phyloP scores from a whole-genome alignment of 2,329 filamentous ascomycete species.

The Ophiobolus disseminans region DNA sequence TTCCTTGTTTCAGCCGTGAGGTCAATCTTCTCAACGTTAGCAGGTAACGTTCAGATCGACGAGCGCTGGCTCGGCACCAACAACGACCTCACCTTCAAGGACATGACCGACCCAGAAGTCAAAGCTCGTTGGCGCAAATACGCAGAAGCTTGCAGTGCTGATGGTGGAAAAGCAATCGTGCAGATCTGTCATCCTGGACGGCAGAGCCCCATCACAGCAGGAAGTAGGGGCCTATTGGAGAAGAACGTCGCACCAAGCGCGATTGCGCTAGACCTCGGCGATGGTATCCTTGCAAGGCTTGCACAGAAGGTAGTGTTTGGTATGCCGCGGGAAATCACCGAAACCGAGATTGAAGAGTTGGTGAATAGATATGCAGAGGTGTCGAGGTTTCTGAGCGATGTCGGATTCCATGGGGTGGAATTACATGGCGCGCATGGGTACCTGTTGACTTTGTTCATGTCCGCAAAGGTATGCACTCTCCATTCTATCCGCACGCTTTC shows the following conservation, averaged over 20 bases:
- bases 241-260: slow-evolving; percentile 50
- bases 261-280: slow-evolving; percentile 44
- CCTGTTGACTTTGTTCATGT: slow-evolving; percentile 41
- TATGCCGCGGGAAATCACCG: slow-evolving; percentile 60
- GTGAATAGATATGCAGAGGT: slow-evolving; percentile 65
- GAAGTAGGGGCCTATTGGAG: slow-evolving; percentile 50
- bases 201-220: slow-evolving; percentile 55
- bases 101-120: slow-evolving; percentile 52
- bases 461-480: slow-evolving; percentile 46
- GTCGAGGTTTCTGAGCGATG: slow-evolving; percentile 58
- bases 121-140: slow-evolving; percentile 53
- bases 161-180: slow-evolving; percentile 62
- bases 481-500: slow-evolving; percentile 38
- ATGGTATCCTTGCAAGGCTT: slow-evolving; percentile 51
- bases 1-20: not conserved
- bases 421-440: slow-evolving; percentile 62
- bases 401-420: slow-evolving; percentile 62
- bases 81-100: slow-evolving; percentile 53
- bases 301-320: slow-evolving; percentile 47
- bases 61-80: not conserved
- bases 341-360: slow-evolving; percentile 61
- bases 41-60: slow-evolving; percentile 12
- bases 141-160: slow-evolving; percentile 59
- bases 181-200: slow-evolving; percentile 69
- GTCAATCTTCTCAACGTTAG: not conserved